Base-by-base conservation (phyloP, 108 stramenopile genomes). In the Craspedostauros australis region DNA sequence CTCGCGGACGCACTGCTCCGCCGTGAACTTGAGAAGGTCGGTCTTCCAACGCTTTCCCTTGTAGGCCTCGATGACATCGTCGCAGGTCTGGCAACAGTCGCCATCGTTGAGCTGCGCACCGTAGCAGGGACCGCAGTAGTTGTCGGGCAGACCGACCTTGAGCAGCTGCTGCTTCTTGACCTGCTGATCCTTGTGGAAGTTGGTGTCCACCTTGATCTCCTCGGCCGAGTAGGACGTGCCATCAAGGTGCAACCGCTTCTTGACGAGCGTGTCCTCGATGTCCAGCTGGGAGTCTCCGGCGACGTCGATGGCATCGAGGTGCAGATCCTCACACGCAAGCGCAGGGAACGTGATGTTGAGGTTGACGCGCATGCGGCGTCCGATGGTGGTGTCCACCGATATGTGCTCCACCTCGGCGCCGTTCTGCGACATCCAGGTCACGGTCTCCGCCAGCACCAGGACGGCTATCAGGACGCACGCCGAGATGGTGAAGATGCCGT, bases 111-210 rank as follows among this genome's bases (percentile, higher is more conserved):
- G 56, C 5, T 81, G 68, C 0, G 95, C 95, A 20, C 96, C 96
- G 58, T 90, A 99, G 64, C 98, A 99, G 31, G 94, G 83, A 3
- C 96, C 96, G 63, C 98, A 99, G 65, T 99, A 96, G 55, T 88
- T 73, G 8, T 48, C 58, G 0, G 90, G 82, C 0, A 92, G 18
- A 34, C 71, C 37, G 41, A 60, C 28, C 50, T 70, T 60, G n/a
- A 73, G 19, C 52, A 68, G 24, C 48, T 45, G 22, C 61, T 73
- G 51, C 51, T 70, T 53, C 54, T 56, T 25, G 49, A 53, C 54
- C 56, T 81, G 71, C 36, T 79, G 62, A 21, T 62, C 24, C 50
- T 42, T 45, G 39, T 76, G 67, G 19, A 43, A 33, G 30, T 76
- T 74, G 19, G 43, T 50, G 56, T 79, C 72, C 1, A 63, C 72